Base-by-base conservation (phyloP, 768 basidiomycete species). In the Agaricus subrufescens region DNA sequence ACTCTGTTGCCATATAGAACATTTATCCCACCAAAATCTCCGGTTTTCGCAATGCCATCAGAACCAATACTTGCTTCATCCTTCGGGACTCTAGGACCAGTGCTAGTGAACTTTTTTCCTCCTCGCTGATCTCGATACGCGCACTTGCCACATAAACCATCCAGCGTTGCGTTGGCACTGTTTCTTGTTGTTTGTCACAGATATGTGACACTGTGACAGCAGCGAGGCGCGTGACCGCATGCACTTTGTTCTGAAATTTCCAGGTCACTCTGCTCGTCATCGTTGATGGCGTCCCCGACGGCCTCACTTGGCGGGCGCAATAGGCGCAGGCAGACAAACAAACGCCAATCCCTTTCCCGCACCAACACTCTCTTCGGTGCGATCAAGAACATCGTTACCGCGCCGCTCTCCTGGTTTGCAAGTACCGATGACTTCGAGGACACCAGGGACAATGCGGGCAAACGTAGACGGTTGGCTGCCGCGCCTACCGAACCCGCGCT, bases 351-450 rank as follows among this genome's bases (percentile, higher is more conserved):
- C 10, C 65, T 84, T 44, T 71, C 69, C 61, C 82, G 83, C n/a
- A 74, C 77, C 59, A 79, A 73, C 19, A 85, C 86, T 27, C 75
- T 87, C 62, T 66, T 86, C 43, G 83, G 82, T 49, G 68, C 83
- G 46, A 78, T 87, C 69, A 86, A 80, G 75, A 81, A 75, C 71
- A 71, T 86, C 66, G 85, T 87, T 59, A 79, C 84, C 31, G 82
- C 83, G 19, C 83, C 85, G 45, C 73, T 87, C 60, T 75, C 79
- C 71, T 83, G 86, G 70, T 76, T 79, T 61, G 68, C 74, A 60
- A 67, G 73, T 58, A 74, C 75, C 58, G 80, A 80, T 65, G 79
- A 80, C 60, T 72, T 71, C 54, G 76, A 77, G 59, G 74, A 74
- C 58, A 71, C 75, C 45, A 75, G 73, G 61, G 77, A 78, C 64